Base-by-base conservation (phyloP, 768 basidiomycete species). In the Filobasidium floriforme region DNA sequence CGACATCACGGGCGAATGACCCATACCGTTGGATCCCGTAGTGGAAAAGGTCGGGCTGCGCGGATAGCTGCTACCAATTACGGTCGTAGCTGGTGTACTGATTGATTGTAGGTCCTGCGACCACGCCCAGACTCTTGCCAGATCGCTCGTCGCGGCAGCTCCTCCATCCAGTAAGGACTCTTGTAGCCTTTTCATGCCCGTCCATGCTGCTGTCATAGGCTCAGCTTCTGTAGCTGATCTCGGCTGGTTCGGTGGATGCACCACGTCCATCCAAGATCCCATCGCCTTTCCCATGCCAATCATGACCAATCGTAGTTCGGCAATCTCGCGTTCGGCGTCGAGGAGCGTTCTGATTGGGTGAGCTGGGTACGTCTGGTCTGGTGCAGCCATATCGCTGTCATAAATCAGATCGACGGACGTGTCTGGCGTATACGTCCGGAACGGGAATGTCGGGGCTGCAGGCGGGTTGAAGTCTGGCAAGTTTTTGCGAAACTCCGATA, bases 381-480 rank as follows among this genome's bases (percentile, higher is more conserved):
- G 71, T 7, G 67, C 49, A 12, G 63, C 18, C 60, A 60, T 4
- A 71, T 44, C 3, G 57, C 54, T 1, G 70, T 69, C 6, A 64
- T 59, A 43, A 49, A 61, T 5, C 37, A 24, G 37, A 5, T 46
- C 18, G 49, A 44, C 55, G 26, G 41, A 22, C 44, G 63, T 9
- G 46, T 65, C 64, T 19, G 67, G 51, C 0, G 63, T 64, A 44
- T 61, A 68, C 18, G 59, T 68, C 12, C 63, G 43, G 44, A 68
- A 78, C 3, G 75, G 71, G 46, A 77, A 82, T 1, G 86, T 83
- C 6, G 87, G 80, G 24, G 85, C 85, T 41, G 84, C 83, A 14
- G 92, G 86, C 85, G 10, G 84, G 83, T 12, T 87, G 81, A n/a
- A 92, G 73, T 94, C 92, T 1, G 92, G 90, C 14, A 94, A 84